A percentile compares a stretch with the other conserved stretches of the same genome.
These are phyloP conservation scores for Pseudogymnoascus sp. DNA, from an alignment of 2,329 filamentous ascomycete genomes.

Conservation along the genomic window DNA sequence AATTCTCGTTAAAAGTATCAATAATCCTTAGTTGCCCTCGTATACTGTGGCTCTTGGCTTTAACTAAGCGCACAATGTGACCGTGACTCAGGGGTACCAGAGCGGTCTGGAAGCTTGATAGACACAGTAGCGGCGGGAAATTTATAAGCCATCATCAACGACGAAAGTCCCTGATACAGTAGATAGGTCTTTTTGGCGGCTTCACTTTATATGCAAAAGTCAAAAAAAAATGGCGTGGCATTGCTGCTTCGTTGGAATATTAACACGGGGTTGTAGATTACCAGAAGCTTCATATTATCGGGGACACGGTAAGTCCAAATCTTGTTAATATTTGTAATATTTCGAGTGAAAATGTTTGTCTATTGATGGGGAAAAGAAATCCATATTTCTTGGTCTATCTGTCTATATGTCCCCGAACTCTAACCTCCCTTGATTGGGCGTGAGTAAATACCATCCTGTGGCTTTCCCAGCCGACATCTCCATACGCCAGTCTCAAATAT, in stretches of 20 bases:
- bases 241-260: not conserved
- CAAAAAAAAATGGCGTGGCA: too few relatives aligned
- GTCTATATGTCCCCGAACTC: not conserved
- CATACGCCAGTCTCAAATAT: not conserved
- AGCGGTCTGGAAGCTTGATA: slow-evolving; percentile 2
- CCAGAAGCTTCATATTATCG: not conserved
- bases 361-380: not conserved
- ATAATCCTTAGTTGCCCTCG: not conserved
- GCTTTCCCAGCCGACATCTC: not conserved
- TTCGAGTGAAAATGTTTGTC: not conserved
- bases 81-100: not conserved
- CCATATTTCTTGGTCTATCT: not conserved
- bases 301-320: not conserved
- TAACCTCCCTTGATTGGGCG: not conserved
- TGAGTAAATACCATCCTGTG: not conserved
- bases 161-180: not conserved
- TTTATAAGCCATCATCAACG: not conserved
- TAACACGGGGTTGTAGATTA: not conserved
- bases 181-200: not conserved
- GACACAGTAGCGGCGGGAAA: not conserved
- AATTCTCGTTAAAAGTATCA: not conserved
- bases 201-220: not conserved
- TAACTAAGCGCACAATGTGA: not conserved
- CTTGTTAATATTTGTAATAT: not conserved
- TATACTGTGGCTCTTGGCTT: not conserved